Evolutionary conservation across 73 alveolate species (phyloP).

Genomic region (Uronychia setigera): DNA sequence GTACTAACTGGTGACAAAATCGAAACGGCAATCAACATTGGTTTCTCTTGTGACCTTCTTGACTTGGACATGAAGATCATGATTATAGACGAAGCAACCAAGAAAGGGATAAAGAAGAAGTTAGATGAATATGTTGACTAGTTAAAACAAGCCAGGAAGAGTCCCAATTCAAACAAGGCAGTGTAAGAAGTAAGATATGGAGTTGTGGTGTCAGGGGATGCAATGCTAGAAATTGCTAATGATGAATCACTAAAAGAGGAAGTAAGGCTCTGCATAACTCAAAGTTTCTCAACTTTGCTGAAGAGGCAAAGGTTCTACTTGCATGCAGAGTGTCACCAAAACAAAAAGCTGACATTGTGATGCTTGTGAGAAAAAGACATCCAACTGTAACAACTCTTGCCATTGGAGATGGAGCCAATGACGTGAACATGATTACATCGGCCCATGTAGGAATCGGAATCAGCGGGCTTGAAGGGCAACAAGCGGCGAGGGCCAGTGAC

Average conservation of each 20-base stretch:
- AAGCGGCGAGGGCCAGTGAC: constrained; percentile 93
- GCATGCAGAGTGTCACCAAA: constrained; percentile 92
- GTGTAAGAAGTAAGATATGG: constrained; percentile 67
- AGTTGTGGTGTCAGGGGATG: constrained; percentile 84
- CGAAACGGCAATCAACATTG: constrained; percentile 95
- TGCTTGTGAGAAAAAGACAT: constrained; percentile 32
- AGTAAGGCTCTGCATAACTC: not conserved
- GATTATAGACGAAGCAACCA: constrained; percentile 59
- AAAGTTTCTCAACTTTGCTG: constrained; percentile 72
- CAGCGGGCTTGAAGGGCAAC: constrained; percentile 96
- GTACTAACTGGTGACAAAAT: constrained; percentile 97
- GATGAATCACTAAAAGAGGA: constrained; percentile 52
- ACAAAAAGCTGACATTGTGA: constrained; percentile 92
- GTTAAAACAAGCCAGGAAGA: constrained; percentile 4
- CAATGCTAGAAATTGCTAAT: constrained; percentile 69
- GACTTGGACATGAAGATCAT: constrained; percentile 53
- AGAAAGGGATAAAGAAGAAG: constrained; percentile 33
- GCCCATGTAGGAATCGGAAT: constrained; percentile 98
- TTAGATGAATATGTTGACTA: constrained; percentile 29
- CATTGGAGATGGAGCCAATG: constrained; percentile 98
- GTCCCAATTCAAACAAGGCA: constrained; percentile 16
- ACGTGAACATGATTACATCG: constrained; percentile 96
- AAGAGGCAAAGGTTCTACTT: constrained; percentile 53
- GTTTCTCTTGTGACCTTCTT: constrained; percentile 83
- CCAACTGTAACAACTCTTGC: constrained; percentile 86